Base-by-base conservation (phyloP, 2,329 filamentous ascomycete species). In the Akanthomyces dipterigenus region DNA sequence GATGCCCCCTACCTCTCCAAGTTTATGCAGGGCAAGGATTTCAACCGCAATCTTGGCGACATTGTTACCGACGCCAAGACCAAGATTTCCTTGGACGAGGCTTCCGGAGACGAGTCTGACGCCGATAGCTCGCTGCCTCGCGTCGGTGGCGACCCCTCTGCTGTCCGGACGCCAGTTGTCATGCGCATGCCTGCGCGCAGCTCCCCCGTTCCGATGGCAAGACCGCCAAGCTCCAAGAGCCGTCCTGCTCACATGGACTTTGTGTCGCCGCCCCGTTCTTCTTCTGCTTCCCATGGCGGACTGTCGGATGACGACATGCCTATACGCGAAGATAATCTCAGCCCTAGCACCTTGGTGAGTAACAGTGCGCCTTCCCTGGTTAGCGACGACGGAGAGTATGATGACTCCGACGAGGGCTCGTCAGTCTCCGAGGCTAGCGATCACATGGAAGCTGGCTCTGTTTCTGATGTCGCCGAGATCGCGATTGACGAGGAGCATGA, bases 321-420 rank as follows among this genome's bases (percentile, higher is more conserved):
- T 61, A 78, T 85, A 70, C 72, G 74, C 36, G 83, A 86, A 60
- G 78, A 80, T 51, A 85, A 89, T 59, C 73, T 90, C 62, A 90
- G 87, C 67, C 88, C 88, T 5, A 85, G 86, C 67, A 88, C 87
- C 0, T 75, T 87, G 49, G 80, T 87, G 55, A 89, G 88, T 71
- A 91, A 91, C 72, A 89, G 90, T 66, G 88, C 89, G 9, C 89
- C 89, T 24, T 91, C 88, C 67, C 80, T 93, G 54, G 88, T 92
- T 69, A 91, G 88, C 73, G 89, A 93, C 73, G 88, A 91, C 69
- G 88, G 88, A 67, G 89, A 91, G 70, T 90, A 89, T 68, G 88
- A 89, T 66, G 87, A 88, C 60, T 90, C 87, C 1, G 85, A 88
- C 61, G 84, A 85, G 63, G 82, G 80, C 50, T 88, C 84, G 4